phyloP scores from a whole-genome alignment of 2,329 filamentous ascomycete genomes.

The Fusarium buharicum region DNA sequence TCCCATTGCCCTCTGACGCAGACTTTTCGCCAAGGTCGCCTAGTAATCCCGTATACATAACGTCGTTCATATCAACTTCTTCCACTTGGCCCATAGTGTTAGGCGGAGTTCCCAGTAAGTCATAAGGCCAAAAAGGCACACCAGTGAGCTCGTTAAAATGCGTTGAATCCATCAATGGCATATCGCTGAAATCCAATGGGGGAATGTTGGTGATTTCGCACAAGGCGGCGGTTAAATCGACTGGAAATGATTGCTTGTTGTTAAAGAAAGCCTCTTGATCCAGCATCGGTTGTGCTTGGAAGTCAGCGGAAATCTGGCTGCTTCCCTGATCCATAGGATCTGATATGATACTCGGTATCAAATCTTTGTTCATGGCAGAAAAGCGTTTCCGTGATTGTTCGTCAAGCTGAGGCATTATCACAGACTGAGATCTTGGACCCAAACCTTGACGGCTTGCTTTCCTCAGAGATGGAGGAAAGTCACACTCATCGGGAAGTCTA shows the following conservation, averaged over 20 bases:
- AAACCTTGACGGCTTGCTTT: background rate
- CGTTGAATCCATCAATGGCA: conserved; percentile 11
- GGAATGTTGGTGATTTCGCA: conserved; percentile 26
- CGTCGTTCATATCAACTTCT: background rate
- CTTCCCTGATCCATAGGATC: background rate
- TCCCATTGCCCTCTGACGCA: accelerated
- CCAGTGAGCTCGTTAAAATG: background rate
- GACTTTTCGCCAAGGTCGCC: background rate
- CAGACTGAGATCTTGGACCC: background rate
- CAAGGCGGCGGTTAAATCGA: conserved; percentile 1
- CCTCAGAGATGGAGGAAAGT: conserved; percentile 35
- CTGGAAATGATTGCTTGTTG: background rate
- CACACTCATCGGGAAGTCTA: conserved; percentile 38
- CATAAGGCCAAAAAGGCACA: conserved; percentile 13
- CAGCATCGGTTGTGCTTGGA: background rate
- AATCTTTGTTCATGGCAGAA: conserved; percentile 11
- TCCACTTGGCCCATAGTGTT: accelerated
- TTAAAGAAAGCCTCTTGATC: conserved; percentile 17
- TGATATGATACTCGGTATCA: background rate
- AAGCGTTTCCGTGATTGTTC: conserved; percentile 3
- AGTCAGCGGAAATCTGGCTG: accelerated
- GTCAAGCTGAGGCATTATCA: accelerated
- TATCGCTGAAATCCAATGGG: conserved; percentile 5
- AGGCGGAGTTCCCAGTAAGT: background rate
- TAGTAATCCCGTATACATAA: background rate